A percentile compares a stretch with the other conserved stretches of the same genome.
phyloP scores from a whole-genome alignment of 2,329 filamentous ascomycete species.

The Venturia carpophila region DNA sequence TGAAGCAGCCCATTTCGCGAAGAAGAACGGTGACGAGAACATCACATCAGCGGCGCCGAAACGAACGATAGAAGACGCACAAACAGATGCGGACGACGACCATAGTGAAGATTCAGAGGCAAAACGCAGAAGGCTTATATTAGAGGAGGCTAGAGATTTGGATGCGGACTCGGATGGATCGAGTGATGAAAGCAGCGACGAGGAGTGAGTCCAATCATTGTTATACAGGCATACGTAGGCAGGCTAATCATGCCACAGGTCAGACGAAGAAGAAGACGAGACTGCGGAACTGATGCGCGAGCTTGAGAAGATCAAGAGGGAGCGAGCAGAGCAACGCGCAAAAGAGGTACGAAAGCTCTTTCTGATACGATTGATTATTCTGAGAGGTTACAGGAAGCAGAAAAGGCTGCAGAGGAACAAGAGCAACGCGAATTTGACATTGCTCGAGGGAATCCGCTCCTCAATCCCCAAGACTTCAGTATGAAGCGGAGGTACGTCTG shows the following conservation, averaged over 20 bases:
- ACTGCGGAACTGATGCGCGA: slow-evolving; percentile 86
- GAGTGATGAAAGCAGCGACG: slow-evolving; percentile 51
- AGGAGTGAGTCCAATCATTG: slow-evolving; percentile 41
- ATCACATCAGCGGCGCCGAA: slow-evolving; percentile 47
- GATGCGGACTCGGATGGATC: slow-evolving; percentile 68
- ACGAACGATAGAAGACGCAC: slow-evolving; percentile 52
- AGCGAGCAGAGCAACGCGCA: slow-evolving; percentile 73
- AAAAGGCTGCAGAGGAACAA: slow-evolving; percentile 70
- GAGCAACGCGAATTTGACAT: slow-evolving; percentile 82
- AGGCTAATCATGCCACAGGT: slow-evolving; percentile 24
- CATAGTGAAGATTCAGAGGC: slow-evolving; percentile 65
- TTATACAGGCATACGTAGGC: background rate
- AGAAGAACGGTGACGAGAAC: slow-evolving; percentile 58
- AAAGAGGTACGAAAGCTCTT: slow-evolving; percentile 47
- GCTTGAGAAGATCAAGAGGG: slow-evolving; percentile 85
- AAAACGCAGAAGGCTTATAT: slow-evolving; percentile 69
- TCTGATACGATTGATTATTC: background rate
- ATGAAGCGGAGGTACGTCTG: slow-evolving; percentile 61
- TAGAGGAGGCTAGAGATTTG: slow-evolving; percentile 81
- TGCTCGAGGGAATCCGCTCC: slow-evolving; percentile 81
- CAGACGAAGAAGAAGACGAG: slow-evolving; percentile 60
- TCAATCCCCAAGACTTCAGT: slow-evolving; percentile 82
- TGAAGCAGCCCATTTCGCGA: slow-evolving; percentile 79
- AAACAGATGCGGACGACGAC: slow-evolving; percentile 31
- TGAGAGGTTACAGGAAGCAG: slow-evolving; percentile 54